phyloP scores from a whole-genome alignment of 495 filamentous ascomycete species.

The Daldinia decipiens region DNA sequence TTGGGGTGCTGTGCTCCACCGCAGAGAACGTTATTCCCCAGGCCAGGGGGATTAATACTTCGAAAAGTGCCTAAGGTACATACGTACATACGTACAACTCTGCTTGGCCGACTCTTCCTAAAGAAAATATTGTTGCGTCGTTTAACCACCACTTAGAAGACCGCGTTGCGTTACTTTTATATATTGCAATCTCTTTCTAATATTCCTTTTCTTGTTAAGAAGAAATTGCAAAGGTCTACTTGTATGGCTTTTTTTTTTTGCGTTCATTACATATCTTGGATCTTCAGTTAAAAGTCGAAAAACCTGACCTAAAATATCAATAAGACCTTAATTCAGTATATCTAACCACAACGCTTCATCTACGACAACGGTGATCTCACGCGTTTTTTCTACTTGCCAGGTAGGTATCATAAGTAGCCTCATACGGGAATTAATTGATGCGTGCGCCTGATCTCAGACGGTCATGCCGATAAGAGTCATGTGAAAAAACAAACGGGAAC shows the following conservation, averaged over 20 bases:
- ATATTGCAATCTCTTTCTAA: slow-evolving; percentile 22
- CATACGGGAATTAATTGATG: slow-evolving; percentile 6
- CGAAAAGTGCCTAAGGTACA: no score
- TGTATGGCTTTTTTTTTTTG: not conserved
- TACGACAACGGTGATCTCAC: not conserved
- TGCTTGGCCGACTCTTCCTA: no score
- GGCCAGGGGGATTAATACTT: slow-evolving; percentile 1
- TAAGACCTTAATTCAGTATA: no score
- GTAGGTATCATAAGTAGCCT: slow-evolving; percentile 16
- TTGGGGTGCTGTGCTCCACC: not conserved
- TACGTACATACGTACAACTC: no score
- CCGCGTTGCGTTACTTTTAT: slow-evolving; percentile 8
- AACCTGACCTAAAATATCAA: no score
- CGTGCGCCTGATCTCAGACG: slow-evolving; percentile 30
- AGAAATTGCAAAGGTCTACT: no score
- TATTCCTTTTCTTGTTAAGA: slow-evolving; percentile 5
- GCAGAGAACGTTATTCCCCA: slow-evolving; percentile 3
- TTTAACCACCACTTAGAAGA: slow-evolving; percentile 43
- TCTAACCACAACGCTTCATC: no score
- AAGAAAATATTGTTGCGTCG: slow-evolving; percentile 19
- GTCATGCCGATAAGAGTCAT: slow-evolving; percentile 33
- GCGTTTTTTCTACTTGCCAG: not conserved
- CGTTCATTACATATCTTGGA: not conserved
- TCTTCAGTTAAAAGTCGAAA: not conserved
- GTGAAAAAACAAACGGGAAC: slow-evolving; percentile 15